These are phyloP conservation scores for Botrytis tulipae DNA, from an alignment of 2,329 filamentous ascomycete genomes.

Conservation along the genomic window DNA sequence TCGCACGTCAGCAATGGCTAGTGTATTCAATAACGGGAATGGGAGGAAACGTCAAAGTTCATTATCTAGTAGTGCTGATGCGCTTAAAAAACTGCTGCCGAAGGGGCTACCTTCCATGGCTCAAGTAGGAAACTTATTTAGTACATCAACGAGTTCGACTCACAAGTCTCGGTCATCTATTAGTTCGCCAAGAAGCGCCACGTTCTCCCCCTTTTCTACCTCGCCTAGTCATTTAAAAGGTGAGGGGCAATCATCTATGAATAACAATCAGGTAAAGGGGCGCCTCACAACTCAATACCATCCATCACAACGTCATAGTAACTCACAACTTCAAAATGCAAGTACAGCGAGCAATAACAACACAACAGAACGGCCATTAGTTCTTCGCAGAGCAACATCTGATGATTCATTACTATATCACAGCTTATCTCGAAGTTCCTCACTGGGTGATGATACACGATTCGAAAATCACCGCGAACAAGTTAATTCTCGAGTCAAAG, in stretches of 20 bases:
- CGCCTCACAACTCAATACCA: background rate
- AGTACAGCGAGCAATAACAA: background rate
- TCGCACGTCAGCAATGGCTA: conserved; percentile 44
- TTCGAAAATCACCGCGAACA: conserved; percentile 80
- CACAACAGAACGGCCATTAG: conserved; percentile 22
- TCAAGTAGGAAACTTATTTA: conserved; percentile 36
- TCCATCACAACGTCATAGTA: conserved; percentile 20
- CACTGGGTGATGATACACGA: conserved; percentile 76
- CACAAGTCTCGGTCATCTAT: conserved; percentile 24
- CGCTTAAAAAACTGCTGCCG: conserved; percentile 53
- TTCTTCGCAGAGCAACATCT: conserved; percentile 62
- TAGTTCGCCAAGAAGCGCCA: conserved; percentile 10
- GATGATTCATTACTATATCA: conserved; percentile 78
- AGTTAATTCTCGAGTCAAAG: conserved; percentile 86
- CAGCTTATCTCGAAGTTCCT: conserved; percentile 74
- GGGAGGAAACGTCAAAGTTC: conserved; percentile 47
- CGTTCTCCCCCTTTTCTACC: conserved; percentile 8
- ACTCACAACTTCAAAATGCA: conserved; percentile 22
- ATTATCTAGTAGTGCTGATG: conserved; percentile 55
- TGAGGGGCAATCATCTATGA: background rate
- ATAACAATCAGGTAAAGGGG: background rate
- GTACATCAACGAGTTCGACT: conserved; percentile 29
- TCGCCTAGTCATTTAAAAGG: conserved; percentile 12
- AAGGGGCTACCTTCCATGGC: conserved; percentile 53
- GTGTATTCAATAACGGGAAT: conserved; percentile 46